Evolutionary conservation across 2,329 filamentous ascomycete species (phyloP), one percentile per base, ranked within the genome.

Genomic region (Didymellaceae sp.): DNA sequence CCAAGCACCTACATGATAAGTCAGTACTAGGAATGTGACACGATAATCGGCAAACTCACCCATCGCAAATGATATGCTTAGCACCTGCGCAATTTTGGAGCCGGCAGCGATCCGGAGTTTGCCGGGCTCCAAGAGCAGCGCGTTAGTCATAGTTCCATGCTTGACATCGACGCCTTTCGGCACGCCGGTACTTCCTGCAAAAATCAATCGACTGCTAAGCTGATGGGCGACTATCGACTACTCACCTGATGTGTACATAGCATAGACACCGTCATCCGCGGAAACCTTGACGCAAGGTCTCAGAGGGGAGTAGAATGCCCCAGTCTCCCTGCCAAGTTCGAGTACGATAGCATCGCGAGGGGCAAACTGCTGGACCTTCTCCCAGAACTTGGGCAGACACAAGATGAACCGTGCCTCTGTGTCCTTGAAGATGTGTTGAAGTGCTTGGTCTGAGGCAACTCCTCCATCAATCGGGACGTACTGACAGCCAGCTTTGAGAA

Each of bases 51-150:
- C 21, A 13, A 7, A 17, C 79, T 61, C 73, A 83, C 82, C 80
- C 82, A 85, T 85, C 55, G 85, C 83, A 57, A 85, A 86, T 33
- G 80, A 80, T 34, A 86, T 79, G 52, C 81, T 84, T 25, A 85
- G 72, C 8, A 84, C 73, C 47, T 83, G 81, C 2, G 78, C 81
- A 10, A 85, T 82, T 11, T 76, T 76, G 9, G 74, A 79, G 11
- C 82, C 82, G 2, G 75, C 66, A 13, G 60, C 67, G 42, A 85
- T 80, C 4, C 76, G 77, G 13, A 86, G 62, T 50, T 76, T 77
- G 4, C 79, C 81, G 0, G 82, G 82, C 14, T 75, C 74, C 17
- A 78, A 66, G 44, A 79, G 77, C 4, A 84, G 67, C 9, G 82
- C 70, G 61, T 85, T 85, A 10, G 78, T 75, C 18, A 84, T 80